phyloP scores from a whole-genome alignment of 1,139 yeast species.

The Geotrichum australiense region DNA sequence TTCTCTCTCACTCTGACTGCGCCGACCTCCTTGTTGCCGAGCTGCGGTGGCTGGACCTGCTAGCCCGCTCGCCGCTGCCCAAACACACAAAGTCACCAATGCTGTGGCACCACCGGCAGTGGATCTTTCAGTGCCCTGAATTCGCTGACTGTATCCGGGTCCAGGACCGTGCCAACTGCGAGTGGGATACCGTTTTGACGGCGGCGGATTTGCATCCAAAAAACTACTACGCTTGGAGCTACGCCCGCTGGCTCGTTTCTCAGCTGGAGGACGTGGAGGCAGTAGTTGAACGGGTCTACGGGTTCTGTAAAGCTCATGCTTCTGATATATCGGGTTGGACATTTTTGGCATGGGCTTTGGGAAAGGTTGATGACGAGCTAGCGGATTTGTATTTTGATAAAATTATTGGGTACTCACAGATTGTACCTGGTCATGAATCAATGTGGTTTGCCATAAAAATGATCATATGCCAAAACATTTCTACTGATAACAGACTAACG shows the following conservation, averaged over 20 bases:
- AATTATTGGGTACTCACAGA: not conserved
- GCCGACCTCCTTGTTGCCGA: constrained; percentile 22
- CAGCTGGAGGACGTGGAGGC: not conserved
- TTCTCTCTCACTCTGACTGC: constrained; percentile 5
- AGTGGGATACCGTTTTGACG: constrained; percentile 28
- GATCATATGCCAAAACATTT: no score
- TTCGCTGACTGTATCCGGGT: not conserved
- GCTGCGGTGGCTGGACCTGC: constrained; percentile 26
- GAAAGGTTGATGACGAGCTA: not conserved
- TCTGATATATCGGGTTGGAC: constrained; percentile 45
- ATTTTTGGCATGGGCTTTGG: constrained; percentile 27
- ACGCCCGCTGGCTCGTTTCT: constrained; percentile 34
- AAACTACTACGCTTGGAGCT: constrained; percentile 43
- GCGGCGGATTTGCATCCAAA: constrained; percentile 39
- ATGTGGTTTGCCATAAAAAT: constrained; percentile 19
- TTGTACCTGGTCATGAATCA: constrained; percentile 24
- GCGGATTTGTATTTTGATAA: not conserved
- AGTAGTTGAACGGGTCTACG: not conserved
- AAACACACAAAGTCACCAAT: constrained; percentile 37
- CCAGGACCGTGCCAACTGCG: constrained; percentile 17
- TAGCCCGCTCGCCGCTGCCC: constrained; percentile 32
- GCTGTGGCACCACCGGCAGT: constrained; percentile 36
- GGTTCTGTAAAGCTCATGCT: constrained; percentile 32
- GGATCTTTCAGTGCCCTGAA: constrained; percentile 25
- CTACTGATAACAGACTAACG: no score